Evolutionary conservation across 768 basidiomycete species (phyloP).

Genomic region (Neoboletus brunneissimus): DNA sequence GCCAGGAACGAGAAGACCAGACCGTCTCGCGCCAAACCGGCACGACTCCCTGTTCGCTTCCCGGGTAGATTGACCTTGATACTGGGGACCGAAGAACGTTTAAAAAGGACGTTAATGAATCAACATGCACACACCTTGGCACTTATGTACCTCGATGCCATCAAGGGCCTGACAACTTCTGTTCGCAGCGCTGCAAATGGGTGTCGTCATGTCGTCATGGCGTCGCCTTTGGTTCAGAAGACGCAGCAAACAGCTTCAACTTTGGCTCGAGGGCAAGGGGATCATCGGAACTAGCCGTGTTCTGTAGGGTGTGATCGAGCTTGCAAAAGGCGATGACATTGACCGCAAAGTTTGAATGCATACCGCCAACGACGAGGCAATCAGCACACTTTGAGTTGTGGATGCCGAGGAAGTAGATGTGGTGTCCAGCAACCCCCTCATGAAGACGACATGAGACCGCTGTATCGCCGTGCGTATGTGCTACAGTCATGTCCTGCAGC

Average conservation of each 20-base stretch:
- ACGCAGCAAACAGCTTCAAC: neutral
- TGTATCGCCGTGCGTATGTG: neutral
- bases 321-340: neutral
- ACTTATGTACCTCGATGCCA: conserved; percentile 9
- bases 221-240: too few relatives aligned
- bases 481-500: neutral
- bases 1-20: neutral
- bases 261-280: neutral
- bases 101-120: neutral
- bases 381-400: neutral
- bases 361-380: neutral
- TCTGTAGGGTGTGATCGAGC: neutral
- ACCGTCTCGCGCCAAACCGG: neutral
- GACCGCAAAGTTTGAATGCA: neutral
- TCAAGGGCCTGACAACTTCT: conserved; percentile 7
- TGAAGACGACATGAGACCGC: neutral
- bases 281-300: neutral
- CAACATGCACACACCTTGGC: neutral
- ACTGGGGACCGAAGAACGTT: neutral
- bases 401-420: neutral
- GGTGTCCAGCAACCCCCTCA: neutral
- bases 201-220: neutral
- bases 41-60: neutral
- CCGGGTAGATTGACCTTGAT: neutral
- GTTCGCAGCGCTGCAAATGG: neutral